A percentile compares a stretch with the other conserved stretches of the same genome.
These are phyloP conservation scores for Blumeria hordei DNA, from an alignment of 2,329 filamentous ascomycete genomes.

Conservation along the genomic window DNA sequence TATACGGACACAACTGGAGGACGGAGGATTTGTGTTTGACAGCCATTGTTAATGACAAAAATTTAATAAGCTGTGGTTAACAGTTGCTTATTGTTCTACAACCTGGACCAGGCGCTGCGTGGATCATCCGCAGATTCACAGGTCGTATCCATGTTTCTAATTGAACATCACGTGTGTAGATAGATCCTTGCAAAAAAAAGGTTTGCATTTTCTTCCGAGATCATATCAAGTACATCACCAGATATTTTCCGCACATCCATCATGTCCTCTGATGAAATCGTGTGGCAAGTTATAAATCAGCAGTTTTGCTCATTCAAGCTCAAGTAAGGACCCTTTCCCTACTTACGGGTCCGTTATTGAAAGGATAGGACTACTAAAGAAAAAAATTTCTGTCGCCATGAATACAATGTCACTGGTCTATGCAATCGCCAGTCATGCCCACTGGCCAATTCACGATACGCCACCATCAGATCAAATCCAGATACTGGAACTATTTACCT, in stretches of 20 bases:
- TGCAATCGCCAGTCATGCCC: slow-evolving; percentile 78
- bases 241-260: neutral
- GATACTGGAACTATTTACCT: slow-evolving; percentile 67
- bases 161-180: no score
- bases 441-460: slow-evolving; percentile 77
- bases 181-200: no score
- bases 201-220: no score
- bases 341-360: slow-evolving; percentile 12
- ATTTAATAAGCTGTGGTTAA: no score
- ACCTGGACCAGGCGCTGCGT: no score
- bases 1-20: no score
- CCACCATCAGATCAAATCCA: slow-evolving; percentile 67
- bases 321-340: slow-evolving; percentile 31
- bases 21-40: no score
- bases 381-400: slow-evolving; percentile 88
- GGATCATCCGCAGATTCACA: no score
- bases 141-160: no score
- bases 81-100: no score
- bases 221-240: no score
- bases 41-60: no score
- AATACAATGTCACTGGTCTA: slow-evolving; percentile 65
- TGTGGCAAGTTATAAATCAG: slow-evolving; percentile 93
- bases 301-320: slow-evolving; percentile 90
- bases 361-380: slow-evolving; percentile 47
- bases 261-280: slow-evolving; percentile 87